These are phyloP conservation scores for Pachysolen tannophilus DNA, from an alignment of 805 yeast species.

Conservation along the genomic window DNA sequence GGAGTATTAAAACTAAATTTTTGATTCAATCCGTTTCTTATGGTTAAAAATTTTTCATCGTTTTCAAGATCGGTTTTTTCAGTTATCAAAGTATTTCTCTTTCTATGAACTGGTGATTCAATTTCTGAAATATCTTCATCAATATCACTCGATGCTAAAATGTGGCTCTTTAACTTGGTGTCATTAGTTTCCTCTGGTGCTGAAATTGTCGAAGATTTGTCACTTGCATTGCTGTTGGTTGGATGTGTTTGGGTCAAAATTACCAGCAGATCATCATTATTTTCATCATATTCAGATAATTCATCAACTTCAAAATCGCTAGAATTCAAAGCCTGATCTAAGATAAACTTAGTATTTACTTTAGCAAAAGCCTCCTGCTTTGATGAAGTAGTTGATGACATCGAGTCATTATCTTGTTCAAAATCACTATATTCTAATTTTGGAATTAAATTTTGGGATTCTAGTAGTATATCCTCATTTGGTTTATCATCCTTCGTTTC, in stretches of 20 bases:
- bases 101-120: neutral
- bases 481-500: slow-evolving; percentile 10
- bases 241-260: slow-evolving; percentile 1
- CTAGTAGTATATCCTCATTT: too few species aligned
- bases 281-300: slow-evolving; percentile 4
- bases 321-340: slow-evolving; percentile 11
- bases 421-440: neutral
- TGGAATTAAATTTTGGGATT: neutral
- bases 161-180: neutral
- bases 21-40: neutral
- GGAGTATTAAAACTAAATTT: neutral
- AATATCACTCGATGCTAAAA: neutral
- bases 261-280: neutral
- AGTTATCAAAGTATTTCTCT: neutral
- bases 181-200: neutral
- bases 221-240: neutral
- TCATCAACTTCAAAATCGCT: slow-evolving; percentile 19
- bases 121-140: neutral
- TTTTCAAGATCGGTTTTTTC: too few species aligned
- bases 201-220: neutral
- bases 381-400: neutral
- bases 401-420: slow-evolving; percentile 2
- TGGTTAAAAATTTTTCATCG: too few species aligned
- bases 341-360: neutral
- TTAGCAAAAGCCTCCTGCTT: neutral